phyloP scores from a whole-genome alignment of 768 basidiomycete genomes.

The Neoboletus brunneissimus region DNA sequence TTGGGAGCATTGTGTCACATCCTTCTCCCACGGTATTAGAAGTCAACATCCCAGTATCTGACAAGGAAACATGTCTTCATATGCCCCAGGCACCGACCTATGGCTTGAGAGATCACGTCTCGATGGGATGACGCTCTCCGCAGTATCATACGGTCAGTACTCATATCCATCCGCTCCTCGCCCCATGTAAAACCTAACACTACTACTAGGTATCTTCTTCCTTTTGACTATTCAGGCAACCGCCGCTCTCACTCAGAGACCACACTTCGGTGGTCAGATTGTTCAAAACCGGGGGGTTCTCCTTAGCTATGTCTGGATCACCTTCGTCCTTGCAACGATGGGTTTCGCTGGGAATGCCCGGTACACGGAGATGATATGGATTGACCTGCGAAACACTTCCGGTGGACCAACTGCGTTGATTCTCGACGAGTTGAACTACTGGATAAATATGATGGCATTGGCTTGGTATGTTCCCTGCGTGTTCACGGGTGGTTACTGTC shows the following conservation, averaged over 20 bases:
- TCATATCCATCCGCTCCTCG: not conserved
- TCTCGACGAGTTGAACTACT: constrained; percentile 9
- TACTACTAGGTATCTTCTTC: constrained; percentile 21
- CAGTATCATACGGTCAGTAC: constrained; percentile 22
- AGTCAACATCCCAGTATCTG: not conserved
- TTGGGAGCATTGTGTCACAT: not conserved
- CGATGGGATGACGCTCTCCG: constrained; percentile 19
- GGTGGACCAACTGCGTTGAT: constrained; percentile 17
- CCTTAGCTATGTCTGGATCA: constrained; percentile 21
- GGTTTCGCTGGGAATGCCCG: constrained; percentile 23
- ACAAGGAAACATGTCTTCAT: constrained; percentile 13
- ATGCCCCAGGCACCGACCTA: constrained; percentile 19
- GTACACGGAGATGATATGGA: constrained; percentile 34
- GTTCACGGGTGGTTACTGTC: not conserved
- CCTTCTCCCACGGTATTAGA: not conserved
- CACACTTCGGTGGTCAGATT: not conserved
- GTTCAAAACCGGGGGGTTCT: constrained; percentile 7
- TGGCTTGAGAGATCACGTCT: constrained; percentile 30
- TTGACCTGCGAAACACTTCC: constrained; percentile 24
- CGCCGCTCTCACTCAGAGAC: constrained; percentile 4
- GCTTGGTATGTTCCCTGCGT: constrained; percentile 13
- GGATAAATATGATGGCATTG: constrained; percentile 22
- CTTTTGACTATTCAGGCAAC: constrained; percentile 22
- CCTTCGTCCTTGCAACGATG: constrained; percentile 29
- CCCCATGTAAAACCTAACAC: not conserved